These are phyloP conservation scores for Penicillium sp. DNA, from an alignment of 2,329 filamentous ascomycete genomes.

Conservation along the genomic window DNA sequence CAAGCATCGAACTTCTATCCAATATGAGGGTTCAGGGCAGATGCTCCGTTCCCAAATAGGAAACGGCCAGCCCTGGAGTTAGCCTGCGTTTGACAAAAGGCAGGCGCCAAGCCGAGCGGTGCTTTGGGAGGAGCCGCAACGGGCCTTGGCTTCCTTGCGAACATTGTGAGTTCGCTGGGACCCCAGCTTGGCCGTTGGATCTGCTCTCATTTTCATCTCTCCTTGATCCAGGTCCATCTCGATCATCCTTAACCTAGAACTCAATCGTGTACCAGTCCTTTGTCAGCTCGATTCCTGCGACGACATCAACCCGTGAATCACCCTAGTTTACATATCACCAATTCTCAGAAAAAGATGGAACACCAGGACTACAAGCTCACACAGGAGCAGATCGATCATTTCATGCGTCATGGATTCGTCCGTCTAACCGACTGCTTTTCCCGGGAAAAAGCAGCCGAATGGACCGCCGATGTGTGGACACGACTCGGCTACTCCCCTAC, in stretches of 20 bases:
- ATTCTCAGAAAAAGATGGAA: constrained; percentile 1
- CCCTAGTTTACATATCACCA: background rate
- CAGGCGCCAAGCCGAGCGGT: background rate
- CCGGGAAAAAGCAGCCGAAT: constrained; percentile 44
- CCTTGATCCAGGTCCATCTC: background rate
- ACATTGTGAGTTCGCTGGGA: constrained; percentile 6
- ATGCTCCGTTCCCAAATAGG: constrained; percentile 4
- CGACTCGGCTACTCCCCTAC: constrained; percentile 60
- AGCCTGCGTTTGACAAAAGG: background rate
- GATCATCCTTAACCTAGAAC: background rate
- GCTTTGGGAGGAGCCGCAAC: background rate
- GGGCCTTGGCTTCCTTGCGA: background rate
- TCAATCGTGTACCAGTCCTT: background rate
- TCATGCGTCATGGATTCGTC: constrained; percentile 54
- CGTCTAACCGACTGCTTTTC: constrained; percentile 53
- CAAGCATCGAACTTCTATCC: background rate
- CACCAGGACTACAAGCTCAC: constrained; percentile 31
- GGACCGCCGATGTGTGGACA: constrained; percentile 55
- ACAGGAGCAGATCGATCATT: constrained; percentile 49
- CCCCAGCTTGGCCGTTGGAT: background rate
- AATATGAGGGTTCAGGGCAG: background rate
- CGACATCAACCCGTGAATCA: background rate
- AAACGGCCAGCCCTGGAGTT: background rate
- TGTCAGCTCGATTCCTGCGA: background rate
- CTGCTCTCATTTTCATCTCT: background rate